Percentiles rank a stretch among this genome's conserved stretches.
Evolutionary conservation across 352 stramenopile species (phyloP).

Genomic region (Globisporangium nodosum): DNA sequence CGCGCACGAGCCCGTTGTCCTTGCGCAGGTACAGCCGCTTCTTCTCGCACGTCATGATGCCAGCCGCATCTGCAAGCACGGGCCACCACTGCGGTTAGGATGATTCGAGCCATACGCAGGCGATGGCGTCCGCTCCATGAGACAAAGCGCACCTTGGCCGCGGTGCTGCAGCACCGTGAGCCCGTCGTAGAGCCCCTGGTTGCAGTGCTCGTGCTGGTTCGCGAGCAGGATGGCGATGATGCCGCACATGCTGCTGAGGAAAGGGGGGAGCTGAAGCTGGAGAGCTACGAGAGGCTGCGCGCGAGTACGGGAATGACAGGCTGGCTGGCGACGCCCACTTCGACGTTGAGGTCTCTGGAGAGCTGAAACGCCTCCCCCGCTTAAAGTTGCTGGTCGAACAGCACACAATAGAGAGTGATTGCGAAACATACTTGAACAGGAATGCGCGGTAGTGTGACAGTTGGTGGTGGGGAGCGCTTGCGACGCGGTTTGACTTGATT

Average conservation of each 20-base stretch:
- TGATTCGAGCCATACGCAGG: too few species aligned
- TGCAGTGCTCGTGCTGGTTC: conserved; percentile 93
- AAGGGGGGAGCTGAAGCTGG: not conserved
- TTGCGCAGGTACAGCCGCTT: conserved; percentile 95
- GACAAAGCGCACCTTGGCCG: conserved; percentile 89
- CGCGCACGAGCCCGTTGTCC: conserved; percentile 97
- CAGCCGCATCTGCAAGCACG: conserved; percentile 66
- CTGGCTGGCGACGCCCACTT: not conserved
- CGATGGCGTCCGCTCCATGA: too few species aligned
- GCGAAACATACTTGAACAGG: not conserved
- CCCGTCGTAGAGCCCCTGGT: conserved; percentile 94
- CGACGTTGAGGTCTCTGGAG: not conserved
- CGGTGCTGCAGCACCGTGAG: conserved; percentile 98
- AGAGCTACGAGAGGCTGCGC: not conserved
- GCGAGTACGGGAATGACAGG: not conserved
- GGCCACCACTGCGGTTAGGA: not conserved
- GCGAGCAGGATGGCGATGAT: conserved; percentile 96
- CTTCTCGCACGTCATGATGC: conserved; percentile 94
- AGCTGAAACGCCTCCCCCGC: not conserved
- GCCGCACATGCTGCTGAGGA: conserved; percentile 85
- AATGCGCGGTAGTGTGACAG: not conserved
- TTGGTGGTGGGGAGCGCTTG: not conserved
- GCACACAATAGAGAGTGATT: not conserved
- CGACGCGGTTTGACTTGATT: not conserved
- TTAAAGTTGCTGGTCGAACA: not conserved